phyloP scores from a whole-genome alignment of 768 basidiomycete genomes.

The Lentinula edodes region DNA sequence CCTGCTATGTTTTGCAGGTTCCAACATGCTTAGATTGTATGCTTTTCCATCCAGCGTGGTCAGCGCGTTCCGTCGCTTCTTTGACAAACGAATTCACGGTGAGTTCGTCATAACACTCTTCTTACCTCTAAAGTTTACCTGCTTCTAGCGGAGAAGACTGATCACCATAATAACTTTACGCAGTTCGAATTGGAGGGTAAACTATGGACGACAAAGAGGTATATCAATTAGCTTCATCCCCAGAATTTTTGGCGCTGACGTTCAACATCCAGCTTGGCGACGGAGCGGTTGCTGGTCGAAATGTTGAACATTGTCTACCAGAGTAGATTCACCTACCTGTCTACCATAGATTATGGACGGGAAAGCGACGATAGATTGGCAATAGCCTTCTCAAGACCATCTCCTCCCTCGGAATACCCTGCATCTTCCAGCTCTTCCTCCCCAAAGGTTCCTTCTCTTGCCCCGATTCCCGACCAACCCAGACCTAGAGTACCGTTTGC shows the following conservation, averaged over 20 bases:
- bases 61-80: slow-evolving; percentile 46
- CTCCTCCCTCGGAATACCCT: slow-evolving; percentile 21
- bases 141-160: slow-evolving; percentile 14
- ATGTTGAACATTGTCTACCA: slow-evolving; percentile 59
- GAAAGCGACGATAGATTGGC: slow-evolving; percentile 70
- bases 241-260: not conserved
- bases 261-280: slow-evolving; percentile 14
- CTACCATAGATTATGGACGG: slow-evolving; percentile 71
- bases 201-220: slow-evolving; percentile 71
- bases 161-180: slow-evolving; percentile 49
- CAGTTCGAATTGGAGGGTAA: slow-evolving; percentile 66
- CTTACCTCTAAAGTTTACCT: not conserved
- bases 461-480: slow-evolving; percentile 32
- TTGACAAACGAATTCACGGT: slow-evolving; percentile 37
- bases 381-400: slow-evolving; percentile 62
- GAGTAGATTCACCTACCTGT: slow-evolving; percentile 58
- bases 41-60: slow-evolving; percentile 56
- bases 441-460: slow-evolving; percentile 6
- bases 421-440: slow-evolving; percentile 26
- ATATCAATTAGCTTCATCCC: slow-evolving; percentile 20
- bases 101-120: slow-evolving; percentile 27
- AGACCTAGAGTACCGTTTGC: slow-evolving; percentile 52
- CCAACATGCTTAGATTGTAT: slow-evolving; percentile 63
- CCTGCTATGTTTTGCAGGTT: slow-evolving; percentile 61
- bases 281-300: slow-evolving; percentile 67